Evolutionary conservation across 2,329 filamentous ascomycete species (phyloP), one percentile per base, ranked within the genome.

Genomic region (Diaporthe eres): DNA sequence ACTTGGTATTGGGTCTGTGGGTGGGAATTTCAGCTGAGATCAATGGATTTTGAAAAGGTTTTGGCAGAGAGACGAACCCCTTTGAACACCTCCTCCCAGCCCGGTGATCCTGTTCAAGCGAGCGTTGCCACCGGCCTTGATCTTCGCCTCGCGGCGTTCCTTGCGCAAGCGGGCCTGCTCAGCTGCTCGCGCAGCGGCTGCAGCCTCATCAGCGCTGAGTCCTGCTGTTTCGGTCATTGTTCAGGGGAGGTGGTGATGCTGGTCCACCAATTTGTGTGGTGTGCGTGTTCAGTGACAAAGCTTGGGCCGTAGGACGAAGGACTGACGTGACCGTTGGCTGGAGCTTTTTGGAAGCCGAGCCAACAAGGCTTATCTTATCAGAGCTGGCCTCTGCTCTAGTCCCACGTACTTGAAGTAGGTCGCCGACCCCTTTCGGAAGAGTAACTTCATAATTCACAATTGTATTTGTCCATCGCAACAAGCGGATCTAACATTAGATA

Each of bases 61-160:
- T 17, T 47, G 28, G 47, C 10, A 31, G 6, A 44, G 19, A 51
- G 49, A 79, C 83, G 44, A 72, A 89, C 88, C 86, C 84, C 85
- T 80, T 78, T 85, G 83, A n/a, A 90, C 71, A 77, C 89, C 88
- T 39, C 91, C 92, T 74, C 92, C 92, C 37, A 95, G 85, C 1
- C 92, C 92, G 17, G 93, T 94, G 83, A 97, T 97, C 83, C 90
- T 93, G 80, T 94, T 92, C 77, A 97, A 85, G 77, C 94, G 87
- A 53, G 92, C 89, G 25, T 91, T 90, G 75, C 93, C 94, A 76
- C 93, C 92, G 68, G 92, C 91, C 80, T 90, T 91, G 84, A 96
- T 92, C 87, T 96, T 96, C 75, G 94, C 94, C 83, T 95, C 93
- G 67, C 94, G 90, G 53, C 94, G 91, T 83, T 96, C 94, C 83